These are phyloP conservation scores for Talaromyces verruculosus DNA, from an alignment of 2,329 filamentous ascomycete genomes.

Conservation along the genomic window DNA sequence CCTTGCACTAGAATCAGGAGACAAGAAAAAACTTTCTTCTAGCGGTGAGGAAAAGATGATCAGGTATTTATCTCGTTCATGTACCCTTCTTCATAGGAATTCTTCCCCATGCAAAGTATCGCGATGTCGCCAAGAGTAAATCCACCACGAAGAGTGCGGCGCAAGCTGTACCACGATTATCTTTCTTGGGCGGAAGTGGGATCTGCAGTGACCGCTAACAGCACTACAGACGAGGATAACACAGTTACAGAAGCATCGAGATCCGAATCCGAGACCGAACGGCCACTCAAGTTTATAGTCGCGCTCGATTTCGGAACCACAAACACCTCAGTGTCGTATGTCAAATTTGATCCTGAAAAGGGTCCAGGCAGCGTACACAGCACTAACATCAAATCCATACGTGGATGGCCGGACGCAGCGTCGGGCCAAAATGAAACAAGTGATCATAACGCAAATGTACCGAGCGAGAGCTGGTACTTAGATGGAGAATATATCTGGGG, in stretches of 20 bases:
- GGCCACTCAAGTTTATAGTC: constrained; percentile 1
- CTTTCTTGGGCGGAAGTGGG: not conserved
- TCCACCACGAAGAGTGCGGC: not conserved
- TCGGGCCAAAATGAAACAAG: not conserved
- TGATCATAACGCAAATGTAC: not conserved
- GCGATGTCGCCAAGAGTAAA: not conserved
- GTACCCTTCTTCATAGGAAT: not conserved
- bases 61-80: not conserved
- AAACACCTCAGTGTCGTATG: constrained; percentile 3
- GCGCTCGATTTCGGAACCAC: constrained; percentile 9
- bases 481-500: constrained; percentile 3
- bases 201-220: not conserved
- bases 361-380: not conserved
- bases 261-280: not conserved
- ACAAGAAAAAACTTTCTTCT: not conserved
- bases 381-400: not conserved
- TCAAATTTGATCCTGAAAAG: constrained; percentile 9
- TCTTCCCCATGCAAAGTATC: not conserved
- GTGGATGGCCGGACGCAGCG: not conserved
- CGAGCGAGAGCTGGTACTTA: constrained; percentile 9
- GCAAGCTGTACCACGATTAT: not conserved
- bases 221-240: not conserved
- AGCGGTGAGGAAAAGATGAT: not conserved
- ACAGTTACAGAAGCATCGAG: not conserved
- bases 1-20: not conserved